phyloP scores from a whole-genome alignment of 1,139 yeast genomes.

The Yamadazyma buinensis region DNA sequence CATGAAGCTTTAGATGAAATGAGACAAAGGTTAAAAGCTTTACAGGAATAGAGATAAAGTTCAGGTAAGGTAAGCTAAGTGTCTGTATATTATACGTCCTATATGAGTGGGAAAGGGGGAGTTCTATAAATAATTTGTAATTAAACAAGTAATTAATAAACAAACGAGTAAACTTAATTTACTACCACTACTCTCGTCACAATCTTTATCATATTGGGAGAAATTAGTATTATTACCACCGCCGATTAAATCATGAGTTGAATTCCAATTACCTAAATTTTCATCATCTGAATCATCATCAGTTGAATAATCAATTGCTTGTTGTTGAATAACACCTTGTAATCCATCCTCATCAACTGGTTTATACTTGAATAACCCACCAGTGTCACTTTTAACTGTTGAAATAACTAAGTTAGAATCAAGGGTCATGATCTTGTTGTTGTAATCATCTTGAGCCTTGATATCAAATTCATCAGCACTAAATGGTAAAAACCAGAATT shows the following conservation, averaged over 20 bases:
- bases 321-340: slow-evolving; percentile 3
- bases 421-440: slow-evolving; percentile 6
- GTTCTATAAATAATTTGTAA: slow-evolving; percentile 6
- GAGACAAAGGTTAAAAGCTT: slow-evolving; percentile 83
- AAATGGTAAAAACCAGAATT: slow-evolving; percentile 16
- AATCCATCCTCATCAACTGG: slow-evolving; percentile 7
- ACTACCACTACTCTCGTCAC: background rate
- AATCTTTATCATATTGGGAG: slow-evolving; percentile 4
- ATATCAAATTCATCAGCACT: slow-evolving; percentile 6
- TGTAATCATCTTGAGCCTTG: background rate
- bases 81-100: background rate
- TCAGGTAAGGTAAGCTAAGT: no score
- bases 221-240: background rate
- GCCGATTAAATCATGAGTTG: background rate
- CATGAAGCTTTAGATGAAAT: slow-evolving; percentile 74
- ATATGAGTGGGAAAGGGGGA: no score
- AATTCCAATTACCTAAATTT: background rate
- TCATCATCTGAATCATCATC: background rate
- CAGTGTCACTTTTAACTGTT: slow-evolving; percentile 5
- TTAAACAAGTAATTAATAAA: slow-evolving; percentile 5
- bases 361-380: slow-evolving; percentile 10
- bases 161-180: slow-evolving; percentile 2
- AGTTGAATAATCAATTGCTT: background rate
- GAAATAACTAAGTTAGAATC: slow-evolving; percentile 12
- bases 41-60: slow-evolving; percentile 52